Evolutionary conservation across 768 basidiomycete genomes (phyloP), one percentile per base, ranked within the genome.

Genomic region (Rhizopogon sp.): DNA sequence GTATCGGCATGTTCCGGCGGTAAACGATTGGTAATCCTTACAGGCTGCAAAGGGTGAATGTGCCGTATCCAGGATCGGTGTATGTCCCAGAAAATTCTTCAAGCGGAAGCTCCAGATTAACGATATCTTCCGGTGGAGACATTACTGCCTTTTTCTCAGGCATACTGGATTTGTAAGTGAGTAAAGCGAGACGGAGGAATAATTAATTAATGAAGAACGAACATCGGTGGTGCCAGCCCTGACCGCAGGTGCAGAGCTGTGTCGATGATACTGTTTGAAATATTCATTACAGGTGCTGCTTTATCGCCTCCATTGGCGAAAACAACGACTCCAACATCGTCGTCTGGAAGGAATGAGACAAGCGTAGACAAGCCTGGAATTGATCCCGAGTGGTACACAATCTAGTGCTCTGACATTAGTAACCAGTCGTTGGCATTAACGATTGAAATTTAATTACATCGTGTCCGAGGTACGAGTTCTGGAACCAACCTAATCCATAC

Each of bases 401-500:
- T 33, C 79, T 77, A 20, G 2, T 17, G 17, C 4, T 20, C 25
- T 25, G 10, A 16, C 17, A 25, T 25, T 25, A 25, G 25, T 25
- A 4, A 25, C 25, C 25, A 14, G 17, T 16, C 22, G n/a, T n/a
- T 29, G n/a, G 5, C 25, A 9, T 35, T 43, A 37, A 53, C 2
- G 10, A 3, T 43, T 22, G 33, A n/a, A 31, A 40, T 33, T 33
- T 33, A 9, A 33, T 42, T 56, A 78, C 76, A 28, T 77, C 72
- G 51, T 77, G 73, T 0, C 73, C 77, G 2, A 62, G 65, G 50
- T 74, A 76, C 1, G 77, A 70, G 7, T n/a, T 45, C 6, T 73
- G 66, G 40, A n/a, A 37, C 77, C 77, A 79, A 4, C 79, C 78
- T 61, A 76, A 58, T 3, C 73, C 76, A 57, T 79, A 80, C 6